These are phyloP conservation scores for Fusarium papillatum DNA, from an alignment of 2,329 filamentous ascomycete species.

Conservation along the genomic window DNA sequence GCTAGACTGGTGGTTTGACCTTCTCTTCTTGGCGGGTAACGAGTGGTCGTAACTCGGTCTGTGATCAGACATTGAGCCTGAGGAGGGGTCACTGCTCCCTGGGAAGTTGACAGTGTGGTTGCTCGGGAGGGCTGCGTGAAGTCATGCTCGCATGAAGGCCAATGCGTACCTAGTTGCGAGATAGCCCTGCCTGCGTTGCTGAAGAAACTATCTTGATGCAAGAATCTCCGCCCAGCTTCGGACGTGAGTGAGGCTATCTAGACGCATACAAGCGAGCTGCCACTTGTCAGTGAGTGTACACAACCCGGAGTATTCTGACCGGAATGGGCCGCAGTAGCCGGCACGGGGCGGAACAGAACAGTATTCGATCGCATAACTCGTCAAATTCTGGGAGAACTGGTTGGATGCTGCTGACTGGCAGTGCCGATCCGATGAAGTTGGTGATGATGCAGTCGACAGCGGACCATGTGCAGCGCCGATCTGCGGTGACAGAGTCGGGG, in stretches of 20 bases:
- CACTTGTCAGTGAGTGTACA: slow-evolving; percentile 6
- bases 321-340: not conserved
- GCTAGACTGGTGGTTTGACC: not conserved
- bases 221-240: not conserved
- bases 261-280: slow-evolving; percentile 12
- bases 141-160: slow-evolving; percentile 15
- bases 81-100: slow-evolving; percentile 11
- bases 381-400: not conserved
- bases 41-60: slow-evolving; percentile 4
- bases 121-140: slow-evolving; percentile 3
- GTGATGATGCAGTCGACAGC: slow-evolving; percentile 5
- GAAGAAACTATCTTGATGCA: not conserved
- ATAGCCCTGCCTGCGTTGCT: not conserved
- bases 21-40: slow-evolving; percentile 1
- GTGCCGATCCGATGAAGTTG: slow-evolving; percentile 12
- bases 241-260: slow-evolving; percentile 32
- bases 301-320: slow-evolving; percentile 6
- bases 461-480: slow-evolving; percentile 8
- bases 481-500: not conserved
- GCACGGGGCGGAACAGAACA: not conserved
- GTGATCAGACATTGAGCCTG: slow-evolving; percentile 1
- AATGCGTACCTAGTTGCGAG: slow-evolving; percentile 16
- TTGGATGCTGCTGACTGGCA: slow-evolving; percentile 7
- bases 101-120: slow-evolving; percentile 7
- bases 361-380: not conserved